Base-by-base conservation (phyloP, 768 basidiomycete species). In the Pulveroboletus sp. region DNA sequence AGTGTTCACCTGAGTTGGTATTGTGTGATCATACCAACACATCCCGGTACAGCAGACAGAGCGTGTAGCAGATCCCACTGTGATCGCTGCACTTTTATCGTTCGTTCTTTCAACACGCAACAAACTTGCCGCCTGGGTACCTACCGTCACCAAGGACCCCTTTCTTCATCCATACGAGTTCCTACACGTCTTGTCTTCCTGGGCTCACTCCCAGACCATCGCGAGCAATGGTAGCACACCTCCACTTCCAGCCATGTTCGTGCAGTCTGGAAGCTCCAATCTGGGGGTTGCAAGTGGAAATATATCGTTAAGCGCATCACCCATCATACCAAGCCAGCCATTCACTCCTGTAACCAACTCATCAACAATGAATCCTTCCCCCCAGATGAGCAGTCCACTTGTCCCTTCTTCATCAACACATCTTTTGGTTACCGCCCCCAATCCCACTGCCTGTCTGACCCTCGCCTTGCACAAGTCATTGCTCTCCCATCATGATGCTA, bases 151-250 rank as follows among this genome's bases (percentile, higher is more conserved):
- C 2, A 84, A 83, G 63, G 90, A 92, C 64, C 89, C 90, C 1
- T 90, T 93, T 60, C 70, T 87, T 39, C 78, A 88, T 49, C 86
- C 87, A 1, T 63, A 77, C 36, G 69, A 69, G 8, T 85, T 92
- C 52, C 59, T 76, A 18, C 65, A 70, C 24, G 76, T 78, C 2
- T 70, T 91, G 6, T 58, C 64, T 9, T 64, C 57, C 24, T 69
- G 62, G 56, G 47, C 43, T 7, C 57, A 63, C 21, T 57, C 59
- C 14, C 64, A 67, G 40, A 36, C 43, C 21, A 6, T 39, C 39
- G 43, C 43, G 32, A 52, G n/a, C 45, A 56, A 50, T 46, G 33
- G 49, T 21, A 49, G 46, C 33, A 48, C 63, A n/a, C 51, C 69
- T 15, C 76, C 74, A 49, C 44, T 67, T 27, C 61, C 67, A 14